Percentiles rank a stretch among this genome's conserved stretches.
phyloP scores from a whole-genome alignment of 1,284 basidiomycete genomes.

The Naganishia sp. region DNA sequence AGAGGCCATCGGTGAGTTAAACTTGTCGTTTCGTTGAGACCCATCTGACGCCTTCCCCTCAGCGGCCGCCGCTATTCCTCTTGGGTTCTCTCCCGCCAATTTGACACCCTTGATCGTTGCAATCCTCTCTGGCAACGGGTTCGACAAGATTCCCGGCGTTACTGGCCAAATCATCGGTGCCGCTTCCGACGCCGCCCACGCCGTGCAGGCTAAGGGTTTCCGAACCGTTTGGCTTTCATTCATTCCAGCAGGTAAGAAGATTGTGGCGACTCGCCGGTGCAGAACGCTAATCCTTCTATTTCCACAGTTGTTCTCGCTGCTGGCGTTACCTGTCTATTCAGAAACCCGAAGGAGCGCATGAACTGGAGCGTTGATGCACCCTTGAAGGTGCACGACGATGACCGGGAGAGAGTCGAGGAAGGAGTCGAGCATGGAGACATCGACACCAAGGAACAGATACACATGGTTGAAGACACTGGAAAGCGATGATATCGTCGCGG shows the following conservation, averaged over 20 bases:
- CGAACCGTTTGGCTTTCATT: constrained; percentile 21
- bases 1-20: constrained; percentile 4
- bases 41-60: not conserved
- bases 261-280: not conserved
- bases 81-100: constrained; percentile 20
- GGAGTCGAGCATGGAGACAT: not conserved
- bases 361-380: constrained; percentile 21
- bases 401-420: constrained; percentile 2
- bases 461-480: constrained; percentile 3
- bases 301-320: constrained; percentile 12
- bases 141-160: constrained; percentile 2
- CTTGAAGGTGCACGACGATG: constrained; percentile 1
- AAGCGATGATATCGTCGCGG: not conserved
- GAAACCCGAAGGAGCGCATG: constrained; percentile 20
- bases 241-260: constrained; percentile 19
- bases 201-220: constrained; percentile 11
- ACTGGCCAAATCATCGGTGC: constrained; percentile 13
- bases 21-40: not conserved
- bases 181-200: not conserved
- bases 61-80: constrained; percentile 19
- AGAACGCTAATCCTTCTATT: not conserved
- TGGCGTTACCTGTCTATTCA: constrained; percentile 7
- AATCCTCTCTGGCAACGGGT: constrained; percentile 6
- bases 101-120: constrained; percentile 18
- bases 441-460: constrained; percentile 1